A percentile compares a stretch with the other conserved stretches of the same genome.
These are phyloP conservation scores for Oryza glumipatula DNA, from an alignment of 176 grass and related monocot genomes.

Conservation along the genomic window DNA sequence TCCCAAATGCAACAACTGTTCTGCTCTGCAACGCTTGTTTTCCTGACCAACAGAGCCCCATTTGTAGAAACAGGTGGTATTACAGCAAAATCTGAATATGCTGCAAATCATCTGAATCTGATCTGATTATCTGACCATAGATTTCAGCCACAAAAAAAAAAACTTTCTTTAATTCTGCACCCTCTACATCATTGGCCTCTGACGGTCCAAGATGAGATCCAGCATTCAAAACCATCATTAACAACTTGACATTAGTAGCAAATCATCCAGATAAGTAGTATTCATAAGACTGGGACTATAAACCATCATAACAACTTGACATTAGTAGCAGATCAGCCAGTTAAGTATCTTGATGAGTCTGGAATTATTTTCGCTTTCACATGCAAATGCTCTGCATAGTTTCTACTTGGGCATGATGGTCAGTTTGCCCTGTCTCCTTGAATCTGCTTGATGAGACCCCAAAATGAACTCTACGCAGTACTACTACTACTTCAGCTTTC, in stretches of 20 bases:
- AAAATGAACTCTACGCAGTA: no score
- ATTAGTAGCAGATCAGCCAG: neutral
- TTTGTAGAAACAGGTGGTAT: conserved; percentile 25
- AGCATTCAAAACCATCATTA: neutral
- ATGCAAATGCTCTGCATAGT: neutral
- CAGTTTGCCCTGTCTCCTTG: neutral
- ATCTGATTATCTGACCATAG: conserved; percentile 34
- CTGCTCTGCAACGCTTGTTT: conserved; percentile 16
- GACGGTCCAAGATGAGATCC: neutral
- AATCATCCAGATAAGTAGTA: neutral
- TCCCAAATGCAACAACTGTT: conserved; percentile 2
- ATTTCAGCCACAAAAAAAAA: conserved; percentile 31
- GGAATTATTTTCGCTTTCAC: neutral
- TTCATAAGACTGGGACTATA: neutral
- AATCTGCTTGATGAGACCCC: neutral
- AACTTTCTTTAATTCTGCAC: conserved; percentile 1
- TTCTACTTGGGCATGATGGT: neutral
- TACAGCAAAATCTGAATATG: conserved; percentile 5
- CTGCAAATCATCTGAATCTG: conserved; percentile 12
- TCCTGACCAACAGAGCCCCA: conserved; percentile 39
- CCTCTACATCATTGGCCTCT: conserved; percentile 4
- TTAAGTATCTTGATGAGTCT: neutral
- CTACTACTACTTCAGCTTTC: neutral
- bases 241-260: neutral
- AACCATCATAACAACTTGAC: neutral